Base-by-base conservation (phyloP, 257 asterid genomes). In the Linderniella brevidens region DNA sequence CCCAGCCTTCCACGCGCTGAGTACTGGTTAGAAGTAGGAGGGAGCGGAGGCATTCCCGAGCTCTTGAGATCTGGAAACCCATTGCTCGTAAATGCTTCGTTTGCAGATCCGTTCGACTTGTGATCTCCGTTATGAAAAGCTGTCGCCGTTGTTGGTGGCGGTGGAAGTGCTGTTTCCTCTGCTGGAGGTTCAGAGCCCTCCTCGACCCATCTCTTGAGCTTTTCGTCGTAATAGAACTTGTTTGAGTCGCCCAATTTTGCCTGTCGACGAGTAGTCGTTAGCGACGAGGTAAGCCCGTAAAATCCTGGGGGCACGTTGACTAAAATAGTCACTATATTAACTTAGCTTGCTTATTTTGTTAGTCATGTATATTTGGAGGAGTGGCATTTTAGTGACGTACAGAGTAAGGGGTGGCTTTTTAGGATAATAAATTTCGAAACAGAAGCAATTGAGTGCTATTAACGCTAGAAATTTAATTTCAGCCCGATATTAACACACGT, bases 201-300 rank as follows among this genome's bases (percentile, higher is more conserved):
- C 75, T 85, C 96, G 49, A 90, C 94, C 98, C 98, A 90, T 67
- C 94, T 78, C 74, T 85, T 81, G 52, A 85, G 93, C 50, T 81
- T 76, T 50, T 81, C 94, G 36, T 85, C 93, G 49, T 76, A 90
- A 60, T 81, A 79, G 36, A 90, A 85, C 78, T 90, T 85, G 61
- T 90, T 90, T 15, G 68, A 35, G 2, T 85, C 93, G 35, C 98
- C 98, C 78, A 90, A 70, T 72, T 90, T 90, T 20, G 96, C 98
- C 98, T 90, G 62, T 14, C 32, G 32, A 25, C 32, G 32, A 25
- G 6, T 25, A 25, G n/a, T n/a, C n/a, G n/a, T 25, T 25, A 25
- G 32, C 32, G 6, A 25, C 32, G 32, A 25, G 32, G 32, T 25
- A 25, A 25, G 6, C 3, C 6, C 32, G 32, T 25, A 25, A 25